Evolutionary conservation across 2,329 filamentous ascomycete genomes (phyloP), one percentile per base, ranked within the genome.

Genomic region (Fusarium succisae): DNA sequence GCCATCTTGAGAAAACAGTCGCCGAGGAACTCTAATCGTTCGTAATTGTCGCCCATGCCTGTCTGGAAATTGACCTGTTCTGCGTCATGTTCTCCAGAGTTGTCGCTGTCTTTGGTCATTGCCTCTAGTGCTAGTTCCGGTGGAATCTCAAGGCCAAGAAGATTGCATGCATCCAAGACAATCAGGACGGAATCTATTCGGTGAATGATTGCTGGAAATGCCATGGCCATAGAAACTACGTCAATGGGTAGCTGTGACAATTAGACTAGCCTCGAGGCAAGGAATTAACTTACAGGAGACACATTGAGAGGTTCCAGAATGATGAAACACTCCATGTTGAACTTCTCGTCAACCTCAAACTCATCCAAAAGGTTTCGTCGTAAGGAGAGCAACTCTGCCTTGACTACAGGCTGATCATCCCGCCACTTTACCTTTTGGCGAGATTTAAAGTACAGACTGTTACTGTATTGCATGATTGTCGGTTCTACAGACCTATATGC

Each of bases 1-100:
- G 94, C 94, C 91, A 98, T 96, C 83, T 99, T 99, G 67, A 99
- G 87, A 78, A 98, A 98, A 39, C 92, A 93, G 80, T 99, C 96
- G 0, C 96, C 96, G 5, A 98, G 87, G 68, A 98, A 97, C 78
- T 99, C 96, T 0, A 98, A 87, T 18, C 96, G 90, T 81, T 99
- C 96, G 78, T 99, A 99, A 76, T 98, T 98, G 44, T 92, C 92
- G 3, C 95, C 94, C 94, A 98, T 98, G 6, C 95, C 95, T 54
- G 89, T 86, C 76, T 95, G 93, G 53, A 95, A 91, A 75, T 95
- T 93, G 59, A 94, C 83, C 44, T 93, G 89, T 64, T 92, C 87
- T 39, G 88, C 85, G 1, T 86, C 86, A 69, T 94, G 89, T 43
- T 97, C 94, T 13, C 93, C 92, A 0, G 91, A 91, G 73, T 95